Evolutionary conservation across 1,139 yeast genomes (phyloP), one percentile per base, ranked within the genome.

Genomic region (Zygoascus meyerae): DNA sequence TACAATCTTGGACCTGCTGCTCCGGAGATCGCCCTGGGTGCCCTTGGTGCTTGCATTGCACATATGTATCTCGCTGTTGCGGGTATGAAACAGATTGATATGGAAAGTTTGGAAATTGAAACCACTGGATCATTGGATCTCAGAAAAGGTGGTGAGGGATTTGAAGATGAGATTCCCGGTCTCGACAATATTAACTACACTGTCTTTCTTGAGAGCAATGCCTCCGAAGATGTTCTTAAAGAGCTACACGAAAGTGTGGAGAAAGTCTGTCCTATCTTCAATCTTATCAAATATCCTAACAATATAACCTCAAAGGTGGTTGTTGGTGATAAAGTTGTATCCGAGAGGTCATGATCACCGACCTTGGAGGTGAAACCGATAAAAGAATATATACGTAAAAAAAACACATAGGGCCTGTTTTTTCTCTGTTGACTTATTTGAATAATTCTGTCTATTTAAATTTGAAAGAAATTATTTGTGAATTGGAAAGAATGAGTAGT

Each of bases 21-120:
- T 21, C 50, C 50, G 11, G 50, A 48, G 29, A 44, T 48, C 31
- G 36, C 39, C n/a, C 32, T 48, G 32, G 46, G 50, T 17, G 45
- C 50, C 2, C 39, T 48, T 9, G 50, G 50, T 11, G 50, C 50
- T 11, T 48, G 50, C 29, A 10, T 48, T 8, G 42, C 50, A 29
- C 50, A 48, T 37, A 48, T 48, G 50, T 48, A 48, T 29, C 33
- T 48, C n/a, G 50, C 42, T 9, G 15, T 44, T 34, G 50, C 50
- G n/a, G 50, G 50, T 6, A 48, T 48, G 38, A 30, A 45, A 34
- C 21, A 26, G 26, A 33, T 48, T 21, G 39, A 37, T 8, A 32
- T 48, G 44, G 39, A 40, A 11, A 26, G 34, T 14, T 28, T 48
- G 35, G 48, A 41, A 15, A 39, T 48, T 12, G 50, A 48, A 40